Evolutionary conservation across 1,284 basidiomycete genomes (phyloP).

Genomic region (Vanrija sp.): DNA sequence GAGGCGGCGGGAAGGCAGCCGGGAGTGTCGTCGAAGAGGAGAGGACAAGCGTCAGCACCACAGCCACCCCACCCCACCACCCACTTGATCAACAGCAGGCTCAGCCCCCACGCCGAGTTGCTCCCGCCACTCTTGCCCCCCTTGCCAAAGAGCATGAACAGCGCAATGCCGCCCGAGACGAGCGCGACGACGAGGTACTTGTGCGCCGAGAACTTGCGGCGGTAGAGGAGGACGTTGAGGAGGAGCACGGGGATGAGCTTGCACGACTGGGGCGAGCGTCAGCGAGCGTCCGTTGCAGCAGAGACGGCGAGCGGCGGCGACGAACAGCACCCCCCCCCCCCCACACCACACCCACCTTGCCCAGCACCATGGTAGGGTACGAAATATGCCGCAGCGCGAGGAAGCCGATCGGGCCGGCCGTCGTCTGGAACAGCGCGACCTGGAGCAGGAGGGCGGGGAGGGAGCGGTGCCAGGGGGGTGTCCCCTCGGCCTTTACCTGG

Average conservation of each 20-base stretch:
- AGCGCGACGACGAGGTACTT: conserved; percentile 90
- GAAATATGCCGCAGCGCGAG: conserved; percentile 91
- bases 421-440: conserved; percentile 81
- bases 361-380: conserved; percentile 97
- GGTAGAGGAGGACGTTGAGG: conserved; percentile 62
- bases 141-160: conserved; percentile 79
- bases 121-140: conserved; percentile 41
- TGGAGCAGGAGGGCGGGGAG: conserved; percentile 62
- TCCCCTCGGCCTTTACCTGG: conserved; percentile 23
- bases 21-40: neutral
- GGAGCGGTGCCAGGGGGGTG: conserved; percentile 17
- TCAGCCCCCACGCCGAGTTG: conserved; percentile 42
- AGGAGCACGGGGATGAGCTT: conserved; percentile 65
- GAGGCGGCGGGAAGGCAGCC: neutral
- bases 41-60: neutral
- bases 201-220: conserved; percentile 81
- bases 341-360: conserved; percentile 56
- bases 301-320: neutral
- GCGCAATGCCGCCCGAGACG: conserved; percentile 87
- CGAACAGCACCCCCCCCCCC: neutral
- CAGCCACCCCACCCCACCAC: conserved; percentile 2
- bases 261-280: conserved; percentile 60
- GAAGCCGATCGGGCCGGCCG: conserved; percentile 92
- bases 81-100: conserved; percentile 42
- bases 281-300: neutral